Evolutionary conservation across 1,284 basidiomycete species (phyloP), one percentile per base, ranked within the genome.

Genomic region (Puccinia triticina): DNA sequence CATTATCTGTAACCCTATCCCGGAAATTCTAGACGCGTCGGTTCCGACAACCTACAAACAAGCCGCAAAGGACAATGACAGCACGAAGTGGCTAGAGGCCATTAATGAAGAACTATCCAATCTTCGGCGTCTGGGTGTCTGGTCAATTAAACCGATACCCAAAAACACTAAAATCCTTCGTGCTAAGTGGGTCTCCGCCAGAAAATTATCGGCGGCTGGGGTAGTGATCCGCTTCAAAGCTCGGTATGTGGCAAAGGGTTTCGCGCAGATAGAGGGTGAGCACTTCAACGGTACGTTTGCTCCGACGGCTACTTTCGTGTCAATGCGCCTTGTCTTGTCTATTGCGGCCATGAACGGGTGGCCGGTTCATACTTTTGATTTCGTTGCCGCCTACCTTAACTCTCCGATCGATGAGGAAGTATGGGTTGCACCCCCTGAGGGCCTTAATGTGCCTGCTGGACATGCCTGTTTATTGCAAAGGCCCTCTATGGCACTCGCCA

Each of bases 401-500:
- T 37, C 48, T 8, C n/a, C 50, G 4, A 75, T 75, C 29, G 43
- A 40, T n/a, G 48, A 75, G 29, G 73, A 43, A 43, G 40, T 43
- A 4, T 43, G 40, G 40, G 40, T 43, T 43, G 4, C 40, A 12
- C 40, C 40, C 55, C 21, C 46, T 55, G 53, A 75, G 18, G 46
- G 73, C 50, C 34, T 75, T 2, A 34, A 12, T 5, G 18, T 11
- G 26, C 16, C 26, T 12, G 16, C 3, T 16, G 50, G 43, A 4
- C 18, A 3, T 10, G 73, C 29, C 21, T 57, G 46, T 16, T 11
- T 26, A 16, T 34, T 57, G 26, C 12, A 29, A 77, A 77, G 29
- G 74, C 74, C 3, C 57, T 77, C 14, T 77, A 77, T 43, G 74
- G 74, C n/a, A 77, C 74, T 18, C 29, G 43, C 1, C 74, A 77